These are phyloP conservation scores for Phaeosphaeriaceae sp. DNA, from an alignment of 2,329 filamentous ascomycete species.

Conservation along the genomic window DNA sequence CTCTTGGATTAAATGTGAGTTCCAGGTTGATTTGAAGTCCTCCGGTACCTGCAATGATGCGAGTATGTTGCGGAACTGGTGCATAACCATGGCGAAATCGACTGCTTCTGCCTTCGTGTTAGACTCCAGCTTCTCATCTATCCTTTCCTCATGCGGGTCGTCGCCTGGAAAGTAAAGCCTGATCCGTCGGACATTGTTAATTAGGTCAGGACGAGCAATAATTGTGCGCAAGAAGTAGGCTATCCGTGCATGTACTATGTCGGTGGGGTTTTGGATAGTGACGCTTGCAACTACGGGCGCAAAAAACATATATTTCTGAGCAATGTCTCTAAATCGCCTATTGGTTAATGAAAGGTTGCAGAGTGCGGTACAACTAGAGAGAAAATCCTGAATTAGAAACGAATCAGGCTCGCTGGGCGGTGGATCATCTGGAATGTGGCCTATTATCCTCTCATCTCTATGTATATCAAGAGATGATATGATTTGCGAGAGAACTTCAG, in stretches of 20 bases:
- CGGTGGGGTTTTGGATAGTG: background rate
- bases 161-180: slow-evolving; percentile 7
- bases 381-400: slow-evolving; percentile 12
- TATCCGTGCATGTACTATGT: background rate
- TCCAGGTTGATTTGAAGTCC: background rate
- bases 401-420: slow-evolving; percentile 7
- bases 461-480: slow-evolving; percentile 16
- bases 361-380: slow-evolving; percentile 2
- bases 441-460: slow-evolving; percentile 11
- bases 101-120: background rate
- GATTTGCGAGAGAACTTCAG: slow-evolving; percentile 18
- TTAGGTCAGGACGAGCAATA: slow-evolving; percentile 5
- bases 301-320: slow-evolving; percentile 9
- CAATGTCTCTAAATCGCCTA: slow-evolving; percentile 12
- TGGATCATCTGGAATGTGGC: slow-evolving; percentile 19
- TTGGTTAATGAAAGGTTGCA: slow-evolving; percentile 19
- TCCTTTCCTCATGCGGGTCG: background rate
- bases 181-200: slow-evolving; percentile 13
- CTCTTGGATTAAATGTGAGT: background rate
- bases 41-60: slow-evolving; percentile 4
- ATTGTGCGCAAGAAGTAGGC: slow-evolving; percentile 7
- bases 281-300: slow-evolving; percentile 7
- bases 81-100: background rate
- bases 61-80: background rate
- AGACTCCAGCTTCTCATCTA: background rate